Evolutionary conservation across 768 basidiomycete genomes (phyloP).

Genomic region (Hygrophoropsis aurantiaca): DNA sequence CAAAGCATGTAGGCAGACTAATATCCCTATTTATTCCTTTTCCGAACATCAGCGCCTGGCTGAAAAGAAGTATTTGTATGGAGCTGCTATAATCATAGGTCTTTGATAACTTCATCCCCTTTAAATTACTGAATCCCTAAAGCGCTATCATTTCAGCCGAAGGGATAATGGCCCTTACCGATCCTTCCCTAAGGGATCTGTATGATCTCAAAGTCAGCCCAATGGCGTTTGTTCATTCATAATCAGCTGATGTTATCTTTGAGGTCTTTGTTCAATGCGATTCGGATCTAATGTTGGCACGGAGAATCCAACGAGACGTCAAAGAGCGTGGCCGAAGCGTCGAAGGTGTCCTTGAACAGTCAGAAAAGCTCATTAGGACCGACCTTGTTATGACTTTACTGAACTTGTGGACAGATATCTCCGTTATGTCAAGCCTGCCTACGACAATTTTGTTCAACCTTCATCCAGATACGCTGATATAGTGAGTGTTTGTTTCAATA

Average conservation of each 20-base stretch:
- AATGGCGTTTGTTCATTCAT: not conserved
- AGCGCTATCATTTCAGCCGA: slow-evolving; percentile 51
- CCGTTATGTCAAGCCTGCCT: slow-evolving; percentile 92
- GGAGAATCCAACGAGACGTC: slow-evolving; percentile 85
- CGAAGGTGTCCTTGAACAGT: slow-evolving; percentile 89
- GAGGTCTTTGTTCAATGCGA: slow-evolving; percentile 92
- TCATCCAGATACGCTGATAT: slow-evolving; percentile 89
- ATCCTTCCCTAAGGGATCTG: slow-evolving; percentile 71
- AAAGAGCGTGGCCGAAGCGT: slow-evolving; percentile 85
- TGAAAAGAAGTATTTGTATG: slow-evolving; percentile 87
- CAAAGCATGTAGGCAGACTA: slow-evolving; percentile 77
- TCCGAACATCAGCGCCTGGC: slow-evolving; percentile 78
- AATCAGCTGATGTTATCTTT: not conserved
- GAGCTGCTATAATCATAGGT: slow-evolving; percentile 90
- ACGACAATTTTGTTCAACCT: slow-evolving; percentile 91
- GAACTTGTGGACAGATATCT: slow-evolving; percentile 61
- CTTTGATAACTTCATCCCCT: slow-evolving; percentile 10
- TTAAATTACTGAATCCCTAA: not conserved
- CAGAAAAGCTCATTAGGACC: slow-evolving; percentile 18
- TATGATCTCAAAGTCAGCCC: slow-evolving; percentile 87
- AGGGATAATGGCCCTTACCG: slow-evolving; percentile 88
- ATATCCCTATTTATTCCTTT: slow-evolving; percentile 96
- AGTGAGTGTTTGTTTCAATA: slow-evolving; percentile 36
- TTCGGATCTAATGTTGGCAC: slow-evolving; percentile 95
- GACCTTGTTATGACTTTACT: not conserved